Evolutionary conservation across 305 asterid species (phyloP).

Genomic region (Fraxinus latifolia): DNA sequence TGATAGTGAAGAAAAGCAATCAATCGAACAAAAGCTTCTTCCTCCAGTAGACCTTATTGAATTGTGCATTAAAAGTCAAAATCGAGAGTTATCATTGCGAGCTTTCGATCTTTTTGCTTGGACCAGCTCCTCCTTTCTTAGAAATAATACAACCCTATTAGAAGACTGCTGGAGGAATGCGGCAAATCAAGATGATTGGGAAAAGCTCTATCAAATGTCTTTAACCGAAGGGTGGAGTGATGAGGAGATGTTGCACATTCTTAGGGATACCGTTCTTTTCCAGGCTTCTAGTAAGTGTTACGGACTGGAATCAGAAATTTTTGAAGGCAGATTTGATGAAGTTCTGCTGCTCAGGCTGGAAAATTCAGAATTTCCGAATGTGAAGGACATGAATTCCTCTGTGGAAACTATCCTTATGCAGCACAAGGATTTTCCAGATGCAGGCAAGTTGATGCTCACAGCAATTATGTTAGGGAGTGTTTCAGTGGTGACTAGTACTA

Average conservation of each 20-base stretch:
- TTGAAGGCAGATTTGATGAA: constrained; percentile 60
- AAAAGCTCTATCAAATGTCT: constrained; percentile 50
- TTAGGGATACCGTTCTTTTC: constrained; percentile 61
- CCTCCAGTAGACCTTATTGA: constrained; percentile 74
- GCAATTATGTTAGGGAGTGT: constrained; percentile 65
- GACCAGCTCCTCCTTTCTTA: constrained; percentile 73
- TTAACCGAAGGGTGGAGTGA: constrained; percentile 74
- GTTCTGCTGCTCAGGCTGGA: constrained; percentile 63
- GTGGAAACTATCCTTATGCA: constrained; percentile 73
- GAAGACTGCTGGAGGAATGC: constrained; percentile 98
- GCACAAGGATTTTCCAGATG: constrained; percentile 81
- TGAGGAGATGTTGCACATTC: constrained; percentile 51
- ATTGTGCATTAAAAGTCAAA: constrained; percentile 58
- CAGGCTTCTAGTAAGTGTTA: constrained; percentile 78
- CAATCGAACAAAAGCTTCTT: constrained; percentile 50
- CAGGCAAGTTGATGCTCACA: constrained; percentile 80
- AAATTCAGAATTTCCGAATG: constrained; percentile 28
- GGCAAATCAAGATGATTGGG: constrained; percentile 86
- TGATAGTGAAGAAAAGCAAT: constrained; percentile 56
- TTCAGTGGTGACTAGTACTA: constrained; percentile 21
- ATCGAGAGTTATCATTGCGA: constrained; percentile 54
- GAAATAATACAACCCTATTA: constrained; percentile 59
- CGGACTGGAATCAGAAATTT: constrained; percentile 58
- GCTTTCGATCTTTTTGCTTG: constrained; percentile 81
- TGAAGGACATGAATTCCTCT: constrained; percentile 42